phyloP scores from a whole-genome alignment of 1,284 basidiomycete species.

The Laetiporus sulphureus region DNA sequence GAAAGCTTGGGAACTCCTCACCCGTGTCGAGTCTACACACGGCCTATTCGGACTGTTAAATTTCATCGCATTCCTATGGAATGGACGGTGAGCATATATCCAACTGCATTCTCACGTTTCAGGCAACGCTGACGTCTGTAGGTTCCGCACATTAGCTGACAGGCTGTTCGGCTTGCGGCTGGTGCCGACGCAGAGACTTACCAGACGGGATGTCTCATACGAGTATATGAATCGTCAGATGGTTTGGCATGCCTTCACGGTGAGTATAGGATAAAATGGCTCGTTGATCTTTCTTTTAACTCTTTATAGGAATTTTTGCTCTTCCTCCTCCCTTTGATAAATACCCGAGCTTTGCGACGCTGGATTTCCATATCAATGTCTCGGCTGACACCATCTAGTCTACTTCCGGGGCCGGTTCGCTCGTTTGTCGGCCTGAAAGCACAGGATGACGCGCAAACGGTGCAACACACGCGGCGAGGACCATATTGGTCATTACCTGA shows the following conservation, averaged over 20 bases:
- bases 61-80: constrained; percentile 81
- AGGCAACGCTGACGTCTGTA: no score
- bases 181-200: constrained; percentile 64
- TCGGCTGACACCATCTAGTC: constrained; percentile 28
- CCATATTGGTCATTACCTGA: constrained; percentile 57
- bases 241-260: constrained; percentile 98
- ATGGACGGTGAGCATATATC: constrained; percentile 79
- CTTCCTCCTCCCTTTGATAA: constrained; percentile 86
- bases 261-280: constrained; percentile 45
- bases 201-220: constrained; percentile 87
- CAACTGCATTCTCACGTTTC: background rate
- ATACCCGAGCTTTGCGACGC: constrained; percentile 56
- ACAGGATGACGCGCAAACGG: constrained; percentile 17
- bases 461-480: constrained; percentile 29
- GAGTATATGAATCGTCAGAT: constrained; percentile 99
- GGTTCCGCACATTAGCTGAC: constrained; percentile 84
- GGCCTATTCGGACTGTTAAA: constrained; percentile 60
- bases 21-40: constrained; percentile 62
- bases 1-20: constrained; percentile 70
- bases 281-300: no score
- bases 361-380: constrained; percentile 38
- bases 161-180: constrained; percentile 77
- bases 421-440: constrained; percentile 12
- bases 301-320: constrained; percentile 85
- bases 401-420: constrained; percentile 28